Conservation (phyloP, 352 stramenopile species). For the Phytophthora vignae region DNA sequence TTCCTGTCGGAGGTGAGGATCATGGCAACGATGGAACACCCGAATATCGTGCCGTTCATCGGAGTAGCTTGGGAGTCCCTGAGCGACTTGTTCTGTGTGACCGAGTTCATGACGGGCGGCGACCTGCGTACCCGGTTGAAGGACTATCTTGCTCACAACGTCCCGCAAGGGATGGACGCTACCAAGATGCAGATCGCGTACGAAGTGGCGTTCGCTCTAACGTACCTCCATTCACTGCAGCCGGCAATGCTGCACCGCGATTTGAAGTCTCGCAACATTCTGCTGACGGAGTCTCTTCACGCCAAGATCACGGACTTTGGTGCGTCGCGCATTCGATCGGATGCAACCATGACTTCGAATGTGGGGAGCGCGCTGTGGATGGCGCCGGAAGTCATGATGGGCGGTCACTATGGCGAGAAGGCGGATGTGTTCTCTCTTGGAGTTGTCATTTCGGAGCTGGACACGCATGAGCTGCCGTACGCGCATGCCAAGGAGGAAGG, state of each 20-base stretch:
- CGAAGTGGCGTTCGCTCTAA: conserved; percentile 42
- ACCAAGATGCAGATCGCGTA: conserved; percentile 49
- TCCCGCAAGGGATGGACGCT: conserved; percentile 36
- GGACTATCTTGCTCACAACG: conserved; percentile 20
- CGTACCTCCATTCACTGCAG: conserved; percentile 43
- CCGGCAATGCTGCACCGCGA: conserved; percentile 55
- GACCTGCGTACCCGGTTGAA: conserved; percentile 53
- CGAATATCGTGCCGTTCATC: conserved; percentile 60
- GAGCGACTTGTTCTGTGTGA: conserved; percentile 54
- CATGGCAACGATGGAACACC: conserved; percentile 54
- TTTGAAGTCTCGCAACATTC: conserved; percentile 75
- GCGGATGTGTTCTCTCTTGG: conserved; percentile 54
- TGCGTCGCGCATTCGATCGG: conserved; percentile 33
- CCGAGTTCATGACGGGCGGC: conserved; percentile 58
- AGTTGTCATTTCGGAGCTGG: conserved; percentile 47
- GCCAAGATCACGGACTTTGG: conserved; percentile 71
- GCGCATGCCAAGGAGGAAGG: conserved; percentile 25
- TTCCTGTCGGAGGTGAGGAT: conserved; percentile 58
- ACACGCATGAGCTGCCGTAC: conserved; percentile 39
- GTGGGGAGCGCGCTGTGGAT: conserved; percentile 49
- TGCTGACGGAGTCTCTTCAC: conserved; percentile 47
- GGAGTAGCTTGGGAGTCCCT: conserved; percentile 65
- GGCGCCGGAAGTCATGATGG: conserved; percentile 51
- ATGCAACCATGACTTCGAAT: conserved; percentile 39
- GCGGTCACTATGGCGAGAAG: conserved; percentile 36